These are phyloP conservation scores for Colletotrichum sp. DNA, from an alignment of 2,329 filamentous ascomycete genomes.

Conservation along the genomic window DNA sequence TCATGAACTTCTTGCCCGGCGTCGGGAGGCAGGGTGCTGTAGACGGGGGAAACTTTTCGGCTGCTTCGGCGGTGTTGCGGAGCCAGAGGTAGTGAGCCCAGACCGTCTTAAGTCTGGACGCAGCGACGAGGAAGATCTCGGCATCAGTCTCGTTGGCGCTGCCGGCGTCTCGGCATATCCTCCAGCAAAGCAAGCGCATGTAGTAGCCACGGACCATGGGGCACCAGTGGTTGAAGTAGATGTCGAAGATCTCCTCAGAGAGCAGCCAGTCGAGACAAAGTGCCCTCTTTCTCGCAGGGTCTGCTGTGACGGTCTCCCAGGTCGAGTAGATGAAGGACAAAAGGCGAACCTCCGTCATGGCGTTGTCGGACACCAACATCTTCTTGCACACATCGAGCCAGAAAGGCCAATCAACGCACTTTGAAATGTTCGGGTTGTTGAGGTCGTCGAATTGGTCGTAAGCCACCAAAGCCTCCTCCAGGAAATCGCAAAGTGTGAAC, in stretches of 20 bases:
- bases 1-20: constrained; percentile 84
- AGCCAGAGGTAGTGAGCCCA: constrained; percentile 85
- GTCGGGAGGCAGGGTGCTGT: constrained; percentile 85
- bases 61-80: constrained; percentile 67
- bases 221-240: constrained; percentile 92
- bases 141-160: constrained; percentile 67
- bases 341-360: constrained; percentile 86
- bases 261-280: constrained; percentile 80
- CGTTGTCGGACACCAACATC: constrained; percentile 85
- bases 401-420: constrained; percentile 78
- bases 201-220: constrained; percentile 95
- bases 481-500: constrained; percentile 88
- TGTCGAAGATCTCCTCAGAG: constrained; percentile 75
- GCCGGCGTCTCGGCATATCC: constrained; percentile 78
- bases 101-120: constrained; percentile 70
- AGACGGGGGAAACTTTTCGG: constrained; percentile 65
- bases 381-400: constrained; percentile 82
- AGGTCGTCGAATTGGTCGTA: constrained; percentile 53
- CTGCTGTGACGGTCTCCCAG: constrained; percentile 75
- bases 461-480: constrained; percentile 80
- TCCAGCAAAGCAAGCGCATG: constrained; percentile 90
- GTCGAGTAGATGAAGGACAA: constrained; percentile 81
- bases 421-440: constrained; percentile 33
- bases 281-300: constrained; percentile 69
- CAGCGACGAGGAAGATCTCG: constrained; percentile 71